phyloP scores from a whole-genome alignment of 805 yeast genomes.

The Barnettozyma wickerhamii region DNA sequence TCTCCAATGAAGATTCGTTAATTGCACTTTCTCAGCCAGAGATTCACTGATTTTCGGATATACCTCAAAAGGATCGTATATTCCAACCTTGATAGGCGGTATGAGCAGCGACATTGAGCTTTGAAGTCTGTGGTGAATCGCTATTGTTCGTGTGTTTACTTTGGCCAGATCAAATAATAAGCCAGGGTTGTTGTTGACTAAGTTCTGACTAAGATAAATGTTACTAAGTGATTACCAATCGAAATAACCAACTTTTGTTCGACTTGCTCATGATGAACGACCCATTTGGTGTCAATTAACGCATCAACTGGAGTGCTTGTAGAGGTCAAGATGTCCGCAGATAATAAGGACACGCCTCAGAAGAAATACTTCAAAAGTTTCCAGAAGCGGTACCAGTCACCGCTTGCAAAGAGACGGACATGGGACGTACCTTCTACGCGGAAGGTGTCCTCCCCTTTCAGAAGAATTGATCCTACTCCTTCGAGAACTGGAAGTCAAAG shows the following conservation, averaged over 20 bases:
- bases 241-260: too few species aligned
- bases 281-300: too few species aligned
- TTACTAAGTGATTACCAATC: too few species aligned
- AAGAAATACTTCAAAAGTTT: constrained; percentile 4
- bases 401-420: constrained; percentile 17
- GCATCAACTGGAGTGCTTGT: constrained; percentile 3
- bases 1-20: constrained; percentile 71
- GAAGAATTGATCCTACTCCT: constrained; percentile 13
- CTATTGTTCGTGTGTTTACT: too few species aligned
- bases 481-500: not conserved
- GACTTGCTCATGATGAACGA: too few species aligned
- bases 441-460: constrained; percentile 22
- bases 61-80: constrained; percentile 71
- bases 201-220: too few species aligned
- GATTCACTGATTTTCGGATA: constrained; percentile 41
- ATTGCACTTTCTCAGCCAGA: constrained; percentile 44
- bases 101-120: not conserved
- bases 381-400: constrained; percentile 14
- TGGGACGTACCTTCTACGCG: constrained; percentile 21
- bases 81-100: constrained; percentile 39
- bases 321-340: constrained; percentile 2
- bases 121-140: too few species aligned
- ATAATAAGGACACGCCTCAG: constrained; percentile 5
- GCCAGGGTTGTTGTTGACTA: too few species aligned
- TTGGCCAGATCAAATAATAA: too few species aligned